A percentile compares a stretch with the other conserved stretches of the same genome.
These are phyloP conservation scores for Phytophthora tubulina DNA, from an alignment of 352 stramenopile species.

Conservation along the genomic window DNA sequence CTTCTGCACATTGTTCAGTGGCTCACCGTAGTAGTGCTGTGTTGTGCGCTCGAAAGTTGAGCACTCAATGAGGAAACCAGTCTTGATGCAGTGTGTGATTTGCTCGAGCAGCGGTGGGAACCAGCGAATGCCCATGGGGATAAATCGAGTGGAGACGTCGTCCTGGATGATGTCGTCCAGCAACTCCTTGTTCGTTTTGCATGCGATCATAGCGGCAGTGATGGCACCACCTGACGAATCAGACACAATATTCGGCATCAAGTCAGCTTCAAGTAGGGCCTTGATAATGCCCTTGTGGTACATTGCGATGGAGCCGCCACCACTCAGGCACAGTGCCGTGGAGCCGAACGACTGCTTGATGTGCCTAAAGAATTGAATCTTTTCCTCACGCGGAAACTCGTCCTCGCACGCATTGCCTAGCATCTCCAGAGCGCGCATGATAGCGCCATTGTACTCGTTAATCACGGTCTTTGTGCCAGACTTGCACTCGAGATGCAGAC, in stretches of 20 bases:
- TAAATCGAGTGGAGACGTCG: conserved; percentile 67
- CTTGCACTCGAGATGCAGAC: conserved; percentile 66
- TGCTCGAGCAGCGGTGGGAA: conserved; percentile 89
- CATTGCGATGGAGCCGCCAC: conserved; percentile 94
- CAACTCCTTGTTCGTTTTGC: conserved; percentile 89
- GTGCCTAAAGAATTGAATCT: conserved; percentile 67
- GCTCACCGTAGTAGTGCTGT: conserved; percentile 93
- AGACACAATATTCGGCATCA: conserved; percentile 94
- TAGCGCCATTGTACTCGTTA: conserved; percentile 58
- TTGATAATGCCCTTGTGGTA: conserved; percentile 96
- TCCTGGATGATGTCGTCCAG: conserved; percentile 70
- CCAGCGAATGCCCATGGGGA: conserved; percentile 72
- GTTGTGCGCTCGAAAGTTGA: conserved; percentile 86
- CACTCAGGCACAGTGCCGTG: conserved; percentile 94
- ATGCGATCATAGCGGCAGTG: conserved; percentile 86
- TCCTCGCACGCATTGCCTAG: conserved; percentile 40
- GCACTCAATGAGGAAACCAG: conserved; percentile 91
- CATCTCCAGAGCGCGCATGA: conserved; percentile 57
- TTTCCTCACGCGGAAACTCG: conserved; percentile 34
- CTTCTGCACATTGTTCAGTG: conserved; percentile 54
- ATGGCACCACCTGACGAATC: conserved; percentile 95
- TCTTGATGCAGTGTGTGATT: conserved; percentile 90
- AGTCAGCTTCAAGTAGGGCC: conserved; percentile 86
- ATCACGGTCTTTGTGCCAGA: conserved; percentile 75
- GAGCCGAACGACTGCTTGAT: conserved; percentile 88